A percentile compares a stretch with the other conserved stretches of the same genome.
Conservation (phyloP, 2,329 filamentous ascomycete species). For the Penicillium sp. region DNA sequence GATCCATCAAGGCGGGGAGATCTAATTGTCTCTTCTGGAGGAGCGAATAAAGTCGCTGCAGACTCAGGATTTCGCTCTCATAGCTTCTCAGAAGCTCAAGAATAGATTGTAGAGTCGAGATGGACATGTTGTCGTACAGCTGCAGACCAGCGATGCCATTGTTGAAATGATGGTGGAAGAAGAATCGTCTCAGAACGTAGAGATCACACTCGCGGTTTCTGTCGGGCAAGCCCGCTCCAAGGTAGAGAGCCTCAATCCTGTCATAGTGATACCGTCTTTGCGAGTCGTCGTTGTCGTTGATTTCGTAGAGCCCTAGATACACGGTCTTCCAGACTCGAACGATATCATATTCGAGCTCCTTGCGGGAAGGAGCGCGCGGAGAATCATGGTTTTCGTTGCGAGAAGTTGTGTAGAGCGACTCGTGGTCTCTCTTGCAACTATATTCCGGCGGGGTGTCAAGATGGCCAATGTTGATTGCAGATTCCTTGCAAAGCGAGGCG, state of each 20-base stretch:
- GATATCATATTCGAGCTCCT: constrained; percentile 17
- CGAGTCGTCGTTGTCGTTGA: constrained; percentile 9
- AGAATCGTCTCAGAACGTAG: constrained; percentile 10
- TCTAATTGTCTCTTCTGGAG: constrained; percentile 16
- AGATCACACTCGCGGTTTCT: constrained; percentile 8
- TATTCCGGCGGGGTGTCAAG: neutral
- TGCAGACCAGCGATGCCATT: constrained; percentile 19
- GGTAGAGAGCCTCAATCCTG: constrained; percentile 18
- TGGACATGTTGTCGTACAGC: constrained; percentile 19
- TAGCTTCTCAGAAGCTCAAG: constrained; percentile 20
- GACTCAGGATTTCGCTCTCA: constrained; percentile 17
- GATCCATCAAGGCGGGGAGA: neutral
- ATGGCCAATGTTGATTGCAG: neutral
- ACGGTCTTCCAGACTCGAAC: constrained; percentile 19
- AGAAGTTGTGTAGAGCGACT: neutral
- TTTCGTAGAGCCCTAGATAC: constrained; percentile 25
- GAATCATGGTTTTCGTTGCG: too few species aligned
- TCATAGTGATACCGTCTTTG: constrained; percentile 14
- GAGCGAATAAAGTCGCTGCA: constrained; percentile 15
- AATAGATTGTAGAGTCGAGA: constrained; percentile 17
- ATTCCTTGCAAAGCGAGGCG: neutral
- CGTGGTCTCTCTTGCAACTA: neutral
- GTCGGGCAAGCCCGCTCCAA: constrained; percentile 17
- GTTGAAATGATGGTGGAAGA: constrained; percentile 4
- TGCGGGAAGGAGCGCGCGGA: constrained; percentile 4